These are phyloP conservation scores for Holtermannia corniformis DNA, from an alignment of 768 basidiomycete genomes.

Conservation along the genomic window DNA sequence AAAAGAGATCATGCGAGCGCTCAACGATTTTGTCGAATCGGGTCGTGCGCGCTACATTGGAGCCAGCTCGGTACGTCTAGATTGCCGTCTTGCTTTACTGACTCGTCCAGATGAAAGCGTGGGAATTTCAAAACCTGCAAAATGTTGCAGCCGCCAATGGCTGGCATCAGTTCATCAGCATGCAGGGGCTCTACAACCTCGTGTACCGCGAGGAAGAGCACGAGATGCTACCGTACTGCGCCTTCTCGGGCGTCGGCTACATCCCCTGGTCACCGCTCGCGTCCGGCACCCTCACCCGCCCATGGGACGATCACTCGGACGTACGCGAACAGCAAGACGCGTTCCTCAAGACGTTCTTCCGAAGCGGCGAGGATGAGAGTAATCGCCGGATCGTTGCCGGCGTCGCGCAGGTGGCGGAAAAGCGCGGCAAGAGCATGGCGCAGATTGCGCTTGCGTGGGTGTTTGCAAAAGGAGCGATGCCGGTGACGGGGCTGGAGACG, in stretches of 20 bases:
- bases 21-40: conserved; percentile 7
- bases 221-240: conserved; percentile 19
- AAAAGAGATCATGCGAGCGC: conserved; percentile 11
- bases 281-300: not conserved
- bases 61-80: conserved; percentile 1
- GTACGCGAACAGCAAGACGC: not conserved
- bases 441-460: conserved; percentile 48
- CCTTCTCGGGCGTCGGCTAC: conserved; percentile 5
- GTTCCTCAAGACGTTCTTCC: not conserved
- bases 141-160: conserved; percentile 4
- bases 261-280: conserved; percentile 2
- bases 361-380: conserved; percentile 11
- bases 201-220: conserved; percentile 27
- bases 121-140: not conserved
- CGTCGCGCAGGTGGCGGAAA: conserved; percentile 45
- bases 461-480: conserved; percentile 39
- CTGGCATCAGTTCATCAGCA: conserved; percentile 19
- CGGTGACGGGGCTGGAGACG: conserved; percentile 43
- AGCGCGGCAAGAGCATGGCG: conserved; percentile 45
- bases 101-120: not conserved
- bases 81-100: not conserved
- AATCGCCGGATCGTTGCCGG: conserved; percentile 43
- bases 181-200: conserved; percentile 22
- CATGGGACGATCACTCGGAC: not conserved
- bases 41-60: conserved; percentile 12